Evolutionary conservation across 148 eudicot genomes (phyloP).

Genomic region (Spergularia marina): DNA sequence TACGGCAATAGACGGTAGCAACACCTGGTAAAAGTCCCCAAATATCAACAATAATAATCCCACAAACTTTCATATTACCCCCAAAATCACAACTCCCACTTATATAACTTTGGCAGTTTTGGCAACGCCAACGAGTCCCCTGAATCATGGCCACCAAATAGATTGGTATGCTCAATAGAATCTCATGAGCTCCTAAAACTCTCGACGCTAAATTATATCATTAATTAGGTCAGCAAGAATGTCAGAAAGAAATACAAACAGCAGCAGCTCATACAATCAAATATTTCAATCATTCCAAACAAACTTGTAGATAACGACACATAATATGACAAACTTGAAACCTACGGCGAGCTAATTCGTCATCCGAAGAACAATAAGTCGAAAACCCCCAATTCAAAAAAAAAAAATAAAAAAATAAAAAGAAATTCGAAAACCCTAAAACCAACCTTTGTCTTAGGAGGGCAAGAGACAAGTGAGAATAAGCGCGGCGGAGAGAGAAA

Average conservation of each 20-base stretch:
- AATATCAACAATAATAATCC: background rate
- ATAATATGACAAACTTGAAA: too few relatives aligned
- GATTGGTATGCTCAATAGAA: background rate
- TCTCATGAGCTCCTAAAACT: background rate
- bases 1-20: background rate
- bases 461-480: too few relatives aligned
- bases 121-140: background rate
- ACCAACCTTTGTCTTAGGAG: too few relatives aligned
- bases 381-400: background rate
- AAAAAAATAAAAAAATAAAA: too few relatives aligned
- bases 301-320: too few relatives aligned
- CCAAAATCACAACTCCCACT: background rate
- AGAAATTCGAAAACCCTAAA: too few relatives aligned
- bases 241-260: too few relatives aligned
- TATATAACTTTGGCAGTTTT: background rate
- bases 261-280: background rate
- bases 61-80: background rate
- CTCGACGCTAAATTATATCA: background rate
- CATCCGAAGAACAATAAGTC: background rate
- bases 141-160: background rate
- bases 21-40: background rate
- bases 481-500: too few relatives aligned
- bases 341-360: too few relatives aligned
- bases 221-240: background rate
- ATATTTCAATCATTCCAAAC: too few relatives aligned